These are phyloP conservation scores for Zymoseptoria pseudotritici DNA, from an alignment of 2,329 filamentous ascomycete genomes.

Conservation along the genomic window DNA sequence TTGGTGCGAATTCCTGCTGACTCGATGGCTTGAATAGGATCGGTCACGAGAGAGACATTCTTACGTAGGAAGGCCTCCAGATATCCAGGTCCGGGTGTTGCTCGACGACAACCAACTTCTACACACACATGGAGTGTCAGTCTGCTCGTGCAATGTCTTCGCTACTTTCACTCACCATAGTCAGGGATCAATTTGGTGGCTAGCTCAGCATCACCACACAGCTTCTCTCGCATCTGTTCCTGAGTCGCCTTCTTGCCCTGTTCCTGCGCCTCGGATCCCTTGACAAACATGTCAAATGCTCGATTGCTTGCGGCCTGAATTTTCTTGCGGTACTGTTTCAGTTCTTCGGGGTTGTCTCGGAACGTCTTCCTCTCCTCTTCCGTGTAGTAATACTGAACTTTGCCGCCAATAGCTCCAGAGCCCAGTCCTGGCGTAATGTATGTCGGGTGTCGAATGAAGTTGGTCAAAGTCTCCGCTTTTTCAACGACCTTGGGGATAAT, in stretches of 20 bases:
- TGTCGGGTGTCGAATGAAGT: constrained; percentile 29
- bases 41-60: constrained; percentile 25
- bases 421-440: constrained; percentile 29
- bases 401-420: constrained; percentile 22
- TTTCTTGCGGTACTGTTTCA: constrained; percentile 31
- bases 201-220: constrained; percentile 50
- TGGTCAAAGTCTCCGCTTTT: constrained; percentile 26
- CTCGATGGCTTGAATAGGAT: constrained; percentile 19
- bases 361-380: constrained; percentile 28
- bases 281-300: constrained; percentile 43
- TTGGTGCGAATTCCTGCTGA: constrained; percentile 21
- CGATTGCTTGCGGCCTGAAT: constrained; percentile 25
- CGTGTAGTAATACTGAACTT: constrained; percentile 24
- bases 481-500: constrained; percentile 36
- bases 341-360: constrained; percentile 26
- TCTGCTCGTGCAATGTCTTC: not conserved
- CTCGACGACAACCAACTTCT: constrained; percentile 56
- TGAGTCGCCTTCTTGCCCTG: constrained; percentile 15
- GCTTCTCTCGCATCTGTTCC: constrained; percentile 44
- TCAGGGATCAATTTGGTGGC: constrained; percentile 52
- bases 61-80: constrained; percentile 31
- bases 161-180: constrained; percentile 32
- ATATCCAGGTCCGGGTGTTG: constrained; percentile 43
- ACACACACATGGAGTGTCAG: not conserved
- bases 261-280: constrained; percentile 37